Conservation (phyloP, 176 grass and related monocot species). For the Carex littledalei region DNA sequence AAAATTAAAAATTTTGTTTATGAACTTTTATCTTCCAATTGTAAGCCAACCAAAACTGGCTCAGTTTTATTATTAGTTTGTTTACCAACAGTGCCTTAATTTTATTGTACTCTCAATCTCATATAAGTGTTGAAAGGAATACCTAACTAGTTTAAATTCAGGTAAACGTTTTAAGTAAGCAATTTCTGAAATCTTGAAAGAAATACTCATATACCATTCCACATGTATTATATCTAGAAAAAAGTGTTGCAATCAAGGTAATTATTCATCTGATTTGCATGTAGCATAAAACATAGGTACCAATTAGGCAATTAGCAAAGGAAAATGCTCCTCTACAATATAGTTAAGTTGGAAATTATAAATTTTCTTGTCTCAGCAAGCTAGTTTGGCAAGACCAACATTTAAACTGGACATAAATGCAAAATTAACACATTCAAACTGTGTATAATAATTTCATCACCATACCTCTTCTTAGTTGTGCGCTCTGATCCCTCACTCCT, state of each 20-base stretch:
- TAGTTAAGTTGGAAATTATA: neutral
- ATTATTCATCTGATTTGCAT: neutral
- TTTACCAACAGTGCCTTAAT: neutral
- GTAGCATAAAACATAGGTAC: neutral
- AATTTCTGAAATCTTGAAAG: neutral
- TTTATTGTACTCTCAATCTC: neutral
- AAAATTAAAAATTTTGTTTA: neutral
- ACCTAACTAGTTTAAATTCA: neutral
- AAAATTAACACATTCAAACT: neutral
- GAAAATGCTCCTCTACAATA: neutral
- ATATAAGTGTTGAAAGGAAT: neutral
- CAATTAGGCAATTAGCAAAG: neutral
- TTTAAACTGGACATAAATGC: neutral
- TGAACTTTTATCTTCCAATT: neutral
- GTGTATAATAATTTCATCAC: neutral
- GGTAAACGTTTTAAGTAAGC: neutral
- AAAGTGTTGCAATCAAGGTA: neutral
- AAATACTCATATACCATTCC: neutral
- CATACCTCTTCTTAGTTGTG: conserved; percentile 15
- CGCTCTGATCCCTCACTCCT: conserved; percentile 23
- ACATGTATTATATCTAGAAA: neutral
- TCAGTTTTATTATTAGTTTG: neutral
- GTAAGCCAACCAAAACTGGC: neutral
- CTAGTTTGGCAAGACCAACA: neutral
- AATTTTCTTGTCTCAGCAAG: neutral